Conservation (phyloP, 1,284 basidiomycete genomes). For the Schizopora paradoxa region DNA sequence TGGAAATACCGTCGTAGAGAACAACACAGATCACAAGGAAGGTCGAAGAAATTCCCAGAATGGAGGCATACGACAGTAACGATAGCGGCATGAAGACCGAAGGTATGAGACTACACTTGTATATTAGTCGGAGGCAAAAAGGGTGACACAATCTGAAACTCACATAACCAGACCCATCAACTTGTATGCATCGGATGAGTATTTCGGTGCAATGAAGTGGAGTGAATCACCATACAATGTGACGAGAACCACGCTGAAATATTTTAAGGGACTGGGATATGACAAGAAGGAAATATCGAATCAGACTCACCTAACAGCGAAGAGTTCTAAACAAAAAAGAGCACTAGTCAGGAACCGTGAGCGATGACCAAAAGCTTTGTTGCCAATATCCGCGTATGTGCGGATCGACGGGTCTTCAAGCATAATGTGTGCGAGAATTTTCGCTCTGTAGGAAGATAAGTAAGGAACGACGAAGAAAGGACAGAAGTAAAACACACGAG, state of each 20-base stretch:
- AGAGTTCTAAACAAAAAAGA: slow-evolving; percentile 83
- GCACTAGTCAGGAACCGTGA: slow-evolving; percentile 64
- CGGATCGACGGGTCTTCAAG: slow-evolving; percentile 61
- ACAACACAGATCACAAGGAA: slow-evolving; percentile 76
- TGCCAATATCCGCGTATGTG: slow-evolving; percentile 87
- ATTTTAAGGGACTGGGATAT: background rate
- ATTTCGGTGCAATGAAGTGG: slow-evolving; percentile 60
- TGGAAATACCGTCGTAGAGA: slow-evolving; percentile 79
- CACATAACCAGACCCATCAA: slow-evolving; percentile 69
- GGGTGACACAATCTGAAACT: slow-evolving; percentile 22
- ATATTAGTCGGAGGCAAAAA: slow-evolving; percentile 3
- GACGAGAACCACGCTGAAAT: slow-evolving; percentile 69
- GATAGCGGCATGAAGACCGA: slow-evolving; percentile 82
- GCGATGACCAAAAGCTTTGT: slow-evolving; percentile 77
- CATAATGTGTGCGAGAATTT: slow-evolving; percentile 77
- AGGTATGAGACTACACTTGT: slow-evolving; percentile 59
- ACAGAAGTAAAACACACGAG: slow-evolving; percentile 52
- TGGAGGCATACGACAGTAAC: slow-evolving; percentile 79
- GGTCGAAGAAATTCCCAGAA: slow-evolving; percentile 79
- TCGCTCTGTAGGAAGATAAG: slow-evolving; percentile 52
- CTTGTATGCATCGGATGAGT: slow-evolving; percentile 73
- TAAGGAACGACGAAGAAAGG: background rate
- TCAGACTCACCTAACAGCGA: slow-evolving; percentile 61
- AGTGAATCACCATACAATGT: slow-evolving; percentile 86
- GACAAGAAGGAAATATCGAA: slow-evolving; percentile 17